Evolutionary conservation across 768 basidiomycete species (phyloP).

Genomic region (Clathrus columnatus): DNA sequence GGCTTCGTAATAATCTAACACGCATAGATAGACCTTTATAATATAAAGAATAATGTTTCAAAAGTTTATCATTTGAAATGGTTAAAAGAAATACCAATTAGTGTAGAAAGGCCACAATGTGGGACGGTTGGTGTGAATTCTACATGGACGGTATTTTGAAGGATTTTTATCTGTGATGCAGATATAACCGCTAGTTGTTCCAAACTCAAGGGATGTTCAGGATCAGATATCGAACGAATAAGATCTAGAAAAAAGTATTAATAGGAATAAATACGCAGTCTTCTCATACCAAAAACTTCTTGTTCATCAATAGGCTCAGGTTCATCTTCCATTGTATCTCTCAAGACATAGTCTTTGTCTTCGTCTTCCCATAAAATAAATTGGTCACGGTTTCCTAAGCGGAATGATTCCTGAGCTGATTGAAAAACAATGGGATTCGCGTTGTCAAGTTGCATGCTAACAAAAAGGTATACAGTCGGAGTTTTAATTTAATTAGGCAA

Average conservation of each 20-base stretch:
- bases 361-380: slow-evolving; percentile 27
- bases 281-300: slow-evolving; percentile 75
- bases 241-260: slow-evolving; percentile 47
- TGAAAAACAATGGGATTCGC: slow-evolving; percentile 82
- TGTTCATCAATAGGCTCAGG: slow-evolving; percentile 77
- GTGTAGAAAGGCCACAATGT: slow-evolving; percentile 94
- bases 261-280: slow-evolving; percentile 9
- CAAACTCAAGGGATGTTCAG: slow-evolving; percentile 85
- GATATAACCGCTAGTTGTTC: slow-evolving; percentile 96
- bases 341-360: slow-evolving; percentile 23
- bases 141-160: slow-evolving; percentile 61
- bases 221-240: slow-evolving; percentile 86
- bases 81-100: slow-evolving; percentile 60
- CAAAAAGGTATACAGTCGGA: no score
- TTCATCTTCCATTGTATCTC: slow-evolving; percentile 30
- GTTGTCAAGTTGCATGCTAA: slow-evolving; percentile 48
- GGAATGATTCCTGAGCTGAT: slow-evolving; percentile 36
- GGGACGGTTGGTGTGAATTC: slow-evolving; percentile 98
- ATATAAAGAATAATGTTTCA: neutral
- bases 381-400: slow-evolving; percentile 32
- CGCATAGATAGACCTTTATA: slow-evolving; percentile 83
- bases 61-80: neutral
- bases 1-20: slow-evolving; percentile 78
- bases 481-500: no score
- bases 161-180: slow-evolving; percentile 61